A percentile compares a stretch with the other conserved stretches of the same genome.
These are phyloP conservation scores for Botrytis hyacinthi DNA, from an alignment of 2,329 filamentous ascomycete genomes.

Conservation along the genomic window DNA sequence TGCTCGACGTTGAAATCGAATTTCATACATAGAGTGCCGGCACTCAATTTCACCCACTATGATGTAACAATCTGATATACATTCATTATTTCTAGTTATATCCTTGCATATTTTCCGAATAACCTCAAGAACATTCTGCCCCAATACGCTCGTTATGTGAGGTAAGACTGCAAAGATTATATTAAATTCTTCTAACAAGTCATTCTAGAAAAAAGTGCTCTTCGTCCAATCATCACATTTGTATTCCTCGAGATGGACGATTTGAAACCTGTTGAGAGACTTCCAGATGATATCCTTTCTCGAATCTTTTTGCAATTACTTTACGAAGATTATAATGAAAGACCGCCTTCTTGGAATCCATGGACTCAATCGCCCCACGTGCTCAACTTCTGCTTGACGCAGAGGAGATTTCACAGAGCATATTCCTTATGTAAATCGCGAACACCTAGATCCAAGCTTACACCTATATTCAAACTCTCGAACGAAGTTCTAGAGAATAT, in stretches of 20 bases:
- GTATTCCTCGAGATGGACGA: slow-evolving; percentile 11
- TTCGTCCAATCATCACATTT: neutral
- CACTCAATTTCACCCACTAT: slow-evolving; percentile 15
- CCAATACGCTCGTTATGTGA: slow-evolving; percentile 8
- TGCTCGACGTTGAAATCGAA: slow-evolving; percentile 4
- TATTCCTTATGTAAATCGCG: slow-evolving; percentile 18
- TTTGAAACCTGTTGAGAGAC: slow-evolving; percentile 18
- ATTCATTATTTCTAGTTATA: slow-evolving; percentile 2
- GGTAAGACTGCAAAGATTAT: neutral
- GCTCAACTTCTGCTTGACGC: slow-evolving; percentile 19
- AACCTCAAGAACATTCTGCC: slow-evolving; percentile 12
- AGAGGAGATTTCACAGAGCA: slow-evolving; percentile 20
- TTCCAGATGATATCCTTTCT: slow-evolving; percentile 22
- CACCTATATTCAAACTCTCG: slow-evolving; percentile 26
- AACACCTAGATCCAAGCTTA: slow-evolving; percentile 12
- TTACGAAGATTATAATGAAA: slow-evolving; percentile 12
- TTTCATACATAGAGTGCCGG: slow-evolving; percentile 20
- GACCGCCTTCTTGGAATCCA: slow-evolving; percentile 10
- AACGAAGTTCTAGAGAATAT: slow-evolving; percentile 23
- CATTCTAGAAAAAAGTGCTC: slow-evolving; percentile 10
- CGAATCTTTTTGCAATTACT: slow-evolving; percentile 18
- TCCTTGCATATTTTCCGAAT: slow-evolving; percentile 5
- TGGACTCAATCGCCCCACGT: slow-evolving; percentile 16
- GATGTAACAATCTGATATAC: slow-evolving; percentile 14
- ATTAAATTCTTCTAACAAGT: neutral